Evolutionary conservation across 768 basidiomycete species (phyloP), one percentile per base, ranked within the genome.

Genomic region (Trametopsis cervina): DNA sequence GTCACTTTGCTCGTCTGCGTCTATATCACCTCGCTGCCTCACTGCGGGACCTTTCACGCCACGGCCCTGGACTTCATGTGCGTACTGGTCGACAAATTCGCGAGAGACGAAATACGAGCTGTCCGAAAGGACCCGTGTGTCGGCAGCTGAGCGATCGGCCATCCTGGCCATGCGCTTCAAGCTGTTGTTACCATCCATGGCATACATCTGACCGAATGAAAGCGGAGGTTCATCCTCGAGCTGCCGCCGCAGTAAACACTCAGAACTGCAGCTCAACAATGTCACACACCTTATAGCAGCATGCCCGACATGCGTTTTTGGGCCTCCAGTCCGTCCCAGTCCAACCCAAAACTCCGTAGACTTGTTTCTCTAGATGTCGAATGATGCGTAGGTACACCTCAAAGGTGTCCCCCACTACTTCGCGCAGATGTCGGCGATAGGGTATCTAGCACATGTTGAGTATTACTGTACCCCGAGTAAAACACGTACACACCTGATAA

Each of bases 281-380:
- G 13, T 10, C 10, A 43, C 41, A 4, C 44, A 69, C 61, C 57
- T 63, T 54, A 44, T 71, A 69, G n/a, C 48, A 49, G 49, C 71
- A 73, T 0, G 69, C 48, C 0, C 65, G 67, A 50, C 71, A 74
- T 0, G 61, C 52, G 44, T 71, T 60, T 33, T 53, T 20, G 2
- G 66, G 62, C 1, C 60, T 49, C 66, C 68, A 74, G 29, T 70
- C 35, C 0, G 59, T 55, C 1, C 41, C 36, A 44, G 66, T 53
- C 0, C 59, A 52, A 49, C 57, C 10, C 7, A 20, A 2, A 50
- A 15, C 10, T 69, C 57, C 1, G 42, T 48, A 1, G 10, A 9
- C 15, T 63, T 47, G n/a, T 68, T 56, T 0, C 1, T 7, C 0
- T 22, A 22, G 9, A 33, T 33, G 29, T 15, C 51, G 44, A 0